Evolutionary conservation across 2,329 filamentous ascomycete species (phyloP).

Genomic region (Aspergillus aculeatus): DNA sequence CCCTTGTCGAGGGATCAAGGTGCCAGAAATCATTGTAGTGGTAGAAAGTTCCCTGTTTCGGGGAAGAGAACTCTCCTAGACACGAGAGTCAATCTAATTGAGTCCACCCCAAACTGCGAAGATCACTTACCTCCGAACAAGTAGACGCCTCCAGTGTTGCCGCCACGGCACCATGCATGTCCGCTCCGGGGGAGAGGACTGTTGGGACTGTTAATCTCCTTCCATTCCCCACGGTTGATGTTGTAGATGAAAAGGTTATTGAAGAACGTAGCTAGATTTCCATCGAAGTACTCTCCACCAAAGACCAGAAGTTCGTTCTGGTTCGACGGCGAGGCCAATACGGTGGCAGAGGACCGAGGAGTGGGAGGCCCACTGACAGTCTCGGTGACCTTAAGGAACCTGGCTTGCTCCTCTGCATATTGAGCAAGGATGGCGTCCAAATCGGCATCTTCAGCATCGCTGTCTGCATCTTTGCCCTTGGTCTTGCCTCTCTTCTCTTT

Average conservation of each 20-base stretch:
- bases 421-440: slow-evolving; percentile 90
- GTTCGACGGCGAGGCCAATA: slow-evolving; percentile 83
- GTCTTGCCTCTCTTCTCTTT: slow-evolving; percentile 78
- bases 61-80: slow-evolving; percentile 81
- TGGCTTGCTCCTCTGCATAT: slow-evolving; percentile 89
- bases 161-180: slow-evolving; percentile 90
- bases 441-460: slow-evolving; percentile 88
- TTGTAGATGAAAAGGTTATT: slow-evolving; percentile 69
- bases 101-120: neutral
- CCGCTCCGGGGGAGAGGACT: slow-evolving; percentile 85
- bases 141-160: slow-evolving; percentile 81
- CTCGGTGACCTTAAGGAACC: slow-evolving; percentile 92
- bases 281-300: slow-evolving; percentile 95
- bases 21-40: slow-evolving; percentile 99
- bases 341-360: slow-evolving; percentile 73
- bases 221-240: slow-evolving; percentile 86
- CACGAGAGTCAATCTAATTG: slow-evolving; percentile 4
- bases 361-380: slow-evolving; percentile 69
- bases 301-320: slow-evolving; percentile 86
- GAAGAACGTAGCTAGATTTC: slow-evolving; percentile 72
- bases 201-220: slow-evolving; percentile 84
- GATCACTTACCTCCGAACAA: slow-evolving; percentile 70
- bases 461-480: slow-evolving; percentile 68
- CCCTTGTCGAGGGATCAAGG: slow-evolving; percentile 75
- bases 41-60: slow-evolving; percentile 97